Evolutionary conservation across 495 filamentous ascomycete genomes (phyloP).

Genomic region (Aspergillus avenaceus): DNA sequence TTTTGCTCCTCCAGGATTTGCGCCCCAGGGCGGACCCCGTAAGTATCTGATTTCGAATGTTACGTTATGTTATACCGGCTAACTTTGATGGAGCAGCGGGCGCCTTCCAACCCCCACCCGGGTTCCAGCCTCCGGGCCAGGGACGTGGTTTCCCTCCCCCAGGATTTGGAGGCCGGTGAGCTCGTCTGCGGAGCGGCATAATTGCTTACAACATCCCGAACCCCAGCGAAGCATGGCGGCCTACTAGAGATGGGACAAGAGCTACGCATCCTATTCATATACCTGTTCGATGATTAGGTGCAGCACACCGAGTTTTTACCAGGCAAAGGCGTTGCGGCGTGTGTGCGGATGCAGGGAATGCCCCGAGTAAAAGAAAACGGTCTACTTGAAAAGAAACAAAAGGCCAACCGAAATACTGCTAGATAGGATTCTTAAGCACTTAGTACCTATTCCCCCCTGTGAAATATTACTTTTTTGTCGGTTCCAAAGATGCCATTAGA

Average conservation of each 20-base stretch:
- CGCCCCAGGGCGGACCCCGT: slow-evolving; percentile 56
- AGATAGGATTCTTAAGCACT: slow-evolving; percentile 22
- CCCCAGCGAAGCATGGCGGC: slow-evolving; percentile 8
- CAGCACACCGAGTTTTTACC: slow-evolving; percentile 29
- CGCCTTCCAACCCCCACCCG: slow-evolving; percentile 67
- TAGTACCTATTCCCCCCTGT: slow-evolving; percentile 15
- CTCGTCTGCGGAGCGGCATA: slow-evolving; percentile 16
- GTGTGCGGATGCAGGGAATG: slow-evolving; percentile 40
- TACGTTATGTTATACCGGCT: slow-evolving; percentile 11
- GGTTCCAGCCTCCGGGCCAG: slow-evolving; percentile 59
- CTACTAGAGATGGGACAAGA: slow-evolving; percentile 3
- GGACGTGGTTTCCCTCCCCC: slow-evolving; percentile 69
- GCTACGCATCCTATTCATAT: slow-evolving; percentile 4
- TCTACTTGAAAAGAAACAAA: slow-evolving; percentile 22
- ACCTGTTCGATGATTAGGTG: slow-evolving; percentile 14
- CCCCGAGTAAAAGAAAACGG: slow-evolving; percentile 21
- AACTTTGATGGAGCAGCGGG: slow-evolving; percentile 35
- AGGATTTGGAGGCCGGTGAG: slow-evolving; percentile 73
- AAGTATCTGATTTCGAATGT: slow-evolving; percentile 27
- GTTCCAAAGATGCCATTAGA: not conserved
- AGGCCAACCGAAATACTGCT: slow-evolving; percentile 33
- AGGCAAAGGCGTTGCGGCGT: slow-evolving; percentile 48
- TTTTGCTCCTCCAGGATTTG: slow-evolving; percentile 63
- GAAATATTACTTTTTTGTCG: not conserved
- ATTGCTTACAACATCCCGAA: slow-evolving; percentile 9